phyloP scores from a whole-genome alignment of 352 stramenopile species.

The Poterioochromonas sp. region DNA sequence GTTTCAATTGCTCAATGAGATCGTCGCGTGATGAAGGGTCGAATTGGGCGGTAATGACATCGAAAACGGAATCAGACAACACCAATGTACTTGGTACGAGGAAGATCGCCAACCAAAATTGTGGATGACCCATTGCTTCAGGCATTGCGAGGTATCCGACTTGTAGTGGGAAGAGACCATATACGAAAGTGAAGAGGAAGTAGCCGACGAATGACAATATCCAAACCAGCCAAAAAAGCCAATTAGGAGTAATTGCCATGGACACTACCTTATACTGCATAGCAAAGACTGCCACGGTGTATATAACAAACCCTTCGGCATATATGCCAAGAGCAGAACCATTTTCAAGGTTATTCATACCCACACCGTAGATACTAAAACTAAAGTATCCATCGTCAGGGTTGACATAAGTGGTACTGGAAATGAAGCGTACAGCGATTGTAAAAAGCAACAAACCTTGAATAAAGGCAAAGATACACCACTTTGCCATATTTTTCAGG shows the following conservation, averaged over 20 bases:
- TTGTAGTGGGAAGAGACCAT: neutral
- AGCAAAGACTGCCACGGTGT: neutral
- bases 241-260: neutral
- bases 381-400: neutral
- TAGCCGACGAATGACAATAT: slow-evolving; percentile 24
- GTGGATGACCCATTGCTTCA: neutral
- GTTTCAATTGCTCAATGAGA: neutral
- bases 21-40: neutral
- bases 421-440: slow-evolving; percentile 4
- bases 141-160: neutral
- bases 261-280: slow-evolving; percentile 24
- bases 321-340: neutral
- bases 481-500: slow-evolving; percentile 9
- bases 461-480: slow-evolving; percentile 12
- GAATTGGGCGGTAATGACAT: neutral
- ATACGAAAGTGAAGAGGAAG: slow-evolving; percentile 11
- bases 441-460: slow-evolving; percentile 5
- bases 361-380: neutral
- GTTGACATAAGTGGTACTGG: neutral
- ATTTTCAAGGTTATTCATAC: neutral
- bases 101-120: slow-evolving; percentile 21
- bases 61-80: neutral
- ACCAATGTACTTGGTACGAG: neutral
- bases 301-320: slow-evolving; percentile 1
- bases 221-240: neutral